phyloP scores from a whole-genome alignment of 2,329 filamentous ascomycete genomes.

The Chrysoporthe cubensis region DNA sequence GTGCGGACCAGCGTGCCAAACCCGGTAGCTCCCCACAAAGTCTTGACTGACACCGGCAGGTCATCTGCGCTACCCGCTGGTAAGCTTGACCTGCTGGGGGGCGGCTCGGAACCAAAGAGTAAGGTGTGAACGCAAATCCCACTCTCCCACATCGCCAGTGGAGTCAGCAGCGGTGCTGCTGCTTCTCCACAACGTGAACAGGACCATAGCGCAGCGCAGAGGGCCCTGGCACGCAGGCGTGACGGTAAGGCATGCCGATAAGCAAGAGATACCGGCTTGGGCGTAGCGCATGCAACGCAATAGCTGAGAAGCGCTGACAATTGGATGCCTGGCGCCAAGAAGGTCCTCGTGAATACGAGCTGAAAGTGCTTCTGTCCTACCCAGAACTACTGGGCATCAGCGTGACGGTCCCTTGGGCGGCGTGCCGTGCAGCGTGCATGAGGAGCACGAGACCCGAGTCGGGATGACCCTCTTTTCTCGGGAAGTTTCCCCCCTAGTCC shows the following conservation, averaged over 20 bases:
- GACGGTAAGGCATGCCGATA: background rate
- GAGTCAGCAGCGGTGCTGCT: background rate
- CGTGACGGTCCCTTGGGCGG: background rate
- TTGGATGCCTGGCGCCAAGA: background rate
- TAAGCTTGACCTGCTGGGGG: background rate
- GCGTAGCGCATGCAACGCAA: background rate
- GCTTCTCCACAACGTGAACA: background rate
- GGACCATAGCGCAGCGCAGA: background rate
- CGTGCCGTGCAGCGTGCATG: background rate
- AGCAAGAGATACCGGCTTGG: background rate
- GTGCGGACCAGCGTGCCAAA: background rate
- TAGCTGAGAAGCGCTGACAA: background rate
- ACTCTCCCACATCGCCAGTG: slow-evolving; percentile 5
- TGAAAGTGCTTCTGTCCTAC: background rate
- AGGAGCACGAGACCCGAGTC: background rate
- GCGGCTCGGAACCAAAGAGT: slow-evolving; percentile 1
- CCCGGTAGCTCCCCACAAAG: background rate
- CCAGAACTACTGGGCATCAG: background rate
- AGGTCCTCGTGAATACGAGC: background rate
- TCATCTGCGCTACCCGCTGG: background rate
- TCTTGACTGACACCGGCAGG: slow-evolving; percentile 12
- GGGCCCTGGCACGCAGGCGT: background rate
- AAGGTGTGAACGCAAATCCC: slow-evolving; percentile 10
- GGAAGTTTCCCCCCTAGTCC: background rate
- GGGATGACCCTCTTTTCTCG: background rate